Percentiles rank a stretch among this genome's conserved stretches.
Conservation (phyloP, 2,329 filamentous ascomycete genomes). For the Colletotrichum tropicale region DNA sequence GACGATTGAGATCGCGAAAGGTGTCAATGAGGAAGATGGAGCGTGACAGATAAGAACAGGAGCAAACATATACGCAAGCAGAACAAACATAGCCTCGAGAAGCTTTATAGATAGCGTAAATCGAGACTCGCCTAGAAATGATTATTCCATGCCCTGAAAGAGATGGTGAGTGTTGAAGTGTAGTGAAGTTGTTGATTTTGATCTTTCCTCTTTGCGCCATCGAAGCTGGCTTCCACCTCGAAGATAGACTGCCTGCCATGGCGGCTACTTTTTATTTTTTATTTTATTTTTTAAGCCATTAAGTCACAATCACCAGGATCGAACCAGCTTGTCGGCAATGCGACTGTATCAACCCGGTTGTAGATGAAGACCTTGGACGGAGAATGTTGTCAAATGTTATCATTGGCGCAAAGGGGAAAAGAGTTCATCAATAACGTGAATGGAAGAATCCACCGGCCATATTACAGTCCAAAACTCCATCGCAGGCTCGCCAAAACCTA, state of each 20-base stretch:
- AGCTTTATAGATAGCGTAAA: background rate
- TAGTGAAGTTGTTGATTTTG: background rate
- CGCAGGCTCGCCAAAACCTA: background rate
- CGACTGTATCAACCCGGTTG: background rate
- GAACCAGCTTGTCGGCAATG: background rate
- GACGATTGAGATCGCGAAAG: background rate
- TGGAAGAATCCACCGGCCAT: background rate
- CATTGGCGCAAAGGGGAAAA: background rate
- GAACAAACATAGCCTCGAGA: background rate
- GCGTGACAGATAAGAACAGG: background rate
- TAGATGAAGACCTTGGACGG: background rate
- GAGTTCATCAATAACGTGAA: background rate
- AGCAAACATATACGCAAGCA: background rate
- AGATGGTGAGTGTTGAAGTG: background rate
- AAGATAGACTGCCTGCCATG: background rate
- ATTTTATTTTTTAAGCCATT: background rate
- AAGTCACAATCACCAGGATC: background rate
- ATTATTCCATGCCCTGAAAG: background rate
- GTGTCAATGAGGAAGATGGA: background rate
- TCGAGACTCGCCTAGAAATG: background rate
- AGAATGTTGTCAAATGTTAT: background rate
- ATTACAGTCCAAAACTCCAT: constrained; percentile 14
- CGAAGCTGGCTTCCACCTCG: background rate
- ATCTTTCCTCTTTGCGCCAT: background rate
- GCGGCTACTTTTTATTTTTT: background rate